Evolutionary conservation across 2,329 filamentous ascomycete species (phyloP), one percentile per base, ranked within the genome.

Genomic region (Tolypocladium tundrense): DNA sequence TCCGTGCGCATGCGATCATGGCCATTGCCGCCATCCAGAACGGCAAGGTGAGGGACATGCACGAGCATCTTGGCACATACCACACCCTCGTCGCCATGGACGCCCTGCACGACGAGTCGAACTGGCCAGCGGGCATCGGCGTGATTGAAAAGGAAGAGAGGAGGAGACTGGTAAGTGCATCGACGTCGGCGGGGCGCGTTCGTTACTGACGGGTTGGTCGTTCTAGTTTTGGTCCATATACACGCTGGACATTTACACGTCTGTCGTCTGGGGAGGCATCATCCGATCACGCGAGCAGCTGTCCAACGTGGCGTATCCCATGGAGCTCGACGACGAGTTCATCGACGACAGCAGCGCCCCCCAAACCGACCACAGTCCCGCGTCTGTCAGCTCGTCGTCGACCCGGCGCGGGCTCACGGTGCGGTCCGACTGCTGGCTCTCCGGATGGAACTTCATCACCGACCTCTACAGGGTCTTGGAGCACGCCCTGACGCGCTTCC

Each of bases 361-460:
- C 41, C 43, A 55, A 7, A 35, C 48, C 54, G 16, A 57, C 40
- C 24, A 41, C 48, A 51, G 45, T 9, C 45, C 48, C 53, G 21
- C 10, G 40, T 62, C 37, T 35, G 52, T 13, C 56, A 60, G 19
- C 42, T 57, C 39, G 45, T 45, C 39, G 27, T 60, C 9, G 54
- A 54, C 41, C 52, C 57, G 35, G 33, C 56, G n/a, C 24, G 56
- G 55, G 24, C 54, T 48, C 11, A 58, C 55, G 6, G 56, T 59
- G 8, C 50, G 53, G 37, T 57, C 60, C 19, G 59, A 64, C 27
- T 71, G 70, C 58, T 84, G 81, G 81, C 67, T 84, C 9, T 72
- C 74, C 48, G 81, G 81, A 21, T 83, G 79, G 79, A 84, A 83
- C 65, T 82, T 82, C 59, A 79, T 76, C 8, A 82, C 79, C 0